A percentile compares a stretch with the other conserved stretches of the same genome.
Conservation (phyloP, 345 rosid genomes). For the Euphorbia tirucalli region DNA sequence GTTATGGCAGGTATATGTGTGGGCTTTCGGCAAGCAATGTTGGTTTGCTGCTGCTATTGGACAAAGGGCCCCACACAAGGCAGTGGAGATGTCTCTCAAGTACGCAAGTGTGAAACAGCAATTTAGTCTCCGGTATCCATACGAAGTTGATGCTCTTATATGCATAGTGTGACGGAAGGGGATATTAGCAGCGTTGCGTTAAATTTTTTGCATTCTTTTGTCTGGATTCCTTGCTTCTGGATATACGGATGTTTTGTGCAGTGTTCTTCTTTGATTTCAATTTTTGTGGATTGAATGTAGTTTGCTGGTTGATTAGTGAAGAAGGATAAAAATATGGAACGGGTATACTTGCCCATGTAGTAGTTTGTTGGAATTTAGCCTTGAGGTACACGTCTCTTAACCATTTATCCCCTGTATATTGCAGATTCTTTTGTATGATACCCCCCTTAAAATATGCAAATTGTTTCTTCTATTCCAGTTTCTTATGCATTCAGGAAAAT, state of each 20-base stretch:
- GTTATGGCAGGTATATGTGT: constrained; percentile 50
- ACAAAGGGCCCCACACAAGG: constrained; percentile 56
- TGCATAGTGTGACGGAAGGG: neutral
- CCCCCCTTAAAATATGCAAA: constrained; percentile 18
- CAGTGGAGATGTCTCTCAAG: constrained; percentile 85
- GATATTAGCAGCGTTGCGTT: neutral
- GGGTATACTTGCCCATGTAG: constrained; percentile 26
- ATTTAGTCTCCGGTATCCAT: neutral
- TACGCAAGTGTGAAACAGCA: constrained; percentile 43
- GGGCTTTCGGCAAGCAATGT: constrained; percentile 59
- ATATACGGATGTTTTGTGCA: constrained; percentile 33
- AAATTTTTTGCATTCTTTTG: constrained; percentile 3
- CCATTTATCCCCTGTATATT: constrained; percentile 35
- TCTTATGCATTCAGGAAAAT: too few relatives aligned
- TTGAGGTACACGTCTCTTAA: constrained; percentile 25
- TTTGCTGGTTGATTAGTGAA: constrained; percentile 26
- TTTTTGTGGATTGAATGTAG: constrained; percentile 22
- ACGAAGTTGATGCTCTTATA: neutral
- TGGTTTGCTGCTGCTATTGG: constrained; percentile 86
- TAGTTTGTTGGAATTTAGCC: too few relatives aligned
- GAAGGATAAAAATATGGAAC: constrained; percentile 14
- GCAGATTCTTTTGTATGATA: constrained; percentile 36
- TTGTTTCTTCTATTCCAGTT: constrained; percentile 4
- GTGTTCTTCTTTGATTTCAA: constrained; percentile 33
- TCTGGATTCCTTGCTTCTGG: constrained; percentile 21